These are phyloP conservation scores for Hirsutella rhossiliensis DNA, from an alignment of 2,329 filamentous ascomycete species.

Conservation along the genomic window DNA sequence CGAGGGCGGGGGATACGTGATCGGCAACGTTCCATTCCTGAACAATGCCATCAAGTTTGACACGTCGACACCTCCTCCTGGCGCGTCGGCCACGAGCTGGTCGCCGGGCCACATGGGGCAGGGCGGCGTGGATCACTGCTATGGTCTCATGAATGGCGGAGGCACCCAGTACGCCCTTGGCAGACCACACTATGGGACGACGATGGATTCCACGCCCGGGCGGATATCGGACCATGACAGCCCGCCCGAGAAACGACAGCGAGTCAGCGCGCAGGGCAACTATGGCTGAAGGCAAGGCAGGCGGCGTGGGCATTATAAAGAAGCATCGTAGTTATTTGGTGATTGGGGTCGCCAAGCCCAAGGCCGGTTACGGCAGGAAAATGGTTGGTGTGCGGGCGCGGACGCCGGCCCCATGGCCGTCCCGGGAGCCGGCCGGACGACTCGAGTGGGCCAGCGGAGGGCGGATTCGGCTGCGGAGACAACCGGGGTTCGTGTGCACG, in stretches of 20 bases:
- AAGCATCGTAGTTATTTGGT: neutral
- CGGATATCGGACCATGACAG: constrained; percentile 28
- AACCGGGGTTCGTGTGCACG: neutral
- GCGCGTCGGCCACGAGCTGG: constrained; percentile 32
- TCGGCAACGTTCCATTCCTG: constrained; percentile 21
- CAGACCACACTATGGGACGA: constrained; percentile 12
- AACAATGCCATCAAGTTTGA: constrained; percentile 35
- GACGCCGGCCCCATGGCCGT: too few relatives aligned
- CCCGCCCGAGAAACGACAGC: constrained; percentile 39
- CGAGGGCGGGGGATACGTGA: constrained; percentile 18
- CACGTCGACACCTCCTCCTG: constrained; percentile 42
- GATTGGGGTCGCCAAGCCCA: neutral
- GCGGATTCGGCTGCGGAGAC: too few relatives aligned
- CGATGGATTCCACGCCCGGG: constrained; percentile 16
- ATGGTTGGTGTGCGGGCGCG: too few relatives aligned
- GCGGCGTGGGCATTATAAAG: neutral
- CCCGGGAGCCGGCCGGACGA: too few relatives aligned
- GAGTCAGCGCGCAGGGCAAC: constrained; percentile 31
- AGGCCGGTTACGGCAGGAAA: neutral
- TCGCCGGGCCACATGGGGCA: constrained; percentile 41
- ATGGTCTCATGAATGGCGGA: constrained; percentile 32
- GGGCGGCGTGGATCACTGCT: constrained; percentile 30
- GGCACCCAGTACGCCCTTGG: constrained; percentile 25
- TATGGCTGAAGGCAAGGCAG: constrained; percentile 18
- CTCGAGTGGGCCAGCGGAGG: too few relatives aligned